Conservation (phyloP, 2,329 filamentous ascomycete species). For the Aspergillus brunneoviolaceus region DNA sequence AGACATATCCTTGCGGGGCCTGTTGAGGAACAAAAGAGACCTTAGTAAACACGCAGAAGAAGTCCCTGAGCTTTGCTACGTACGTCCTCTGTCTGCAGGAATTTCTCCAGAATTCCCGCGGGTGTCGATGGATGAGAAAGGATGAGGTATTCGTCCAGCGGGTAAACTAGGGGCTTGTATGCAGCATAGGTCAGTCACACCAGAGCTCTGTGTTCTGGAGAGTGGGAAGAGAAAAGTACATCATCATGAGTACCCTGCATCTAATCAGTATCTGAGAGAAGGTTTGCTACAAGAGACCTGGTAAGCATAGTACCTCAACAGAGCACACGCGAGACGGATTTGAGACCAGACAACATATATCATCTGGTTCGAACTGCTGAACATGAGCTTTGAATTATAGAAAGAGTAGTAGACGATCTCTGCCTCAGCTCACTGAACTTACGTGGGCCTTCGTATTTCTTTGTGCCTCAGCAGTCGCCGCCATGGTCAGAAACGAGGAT, state of each 20-base stretch:
- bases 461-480: not conserved
- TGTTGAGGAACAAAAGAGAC: conserved; percentile 9
- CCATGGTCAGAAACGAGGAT: not conserved
- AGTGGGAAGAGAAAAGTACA: conserved; percentile 8
- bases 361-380: not conserved
- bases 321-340: not conserved
- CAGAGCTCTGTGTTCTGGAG: not conserved
- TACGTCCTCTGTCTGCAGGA: conserved; percentile 24
- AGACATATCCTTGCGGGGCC: conserved; percentile 53
- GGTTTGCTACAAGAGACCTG: not conserved
- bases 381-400: not conserved
- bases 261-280: not conserved
- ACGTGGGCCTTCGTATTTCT: not conserved
- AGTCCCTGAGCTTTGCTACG: not conserved
- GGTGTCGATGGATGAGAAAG: conserved; percentile 31
- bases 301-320: not conserved
- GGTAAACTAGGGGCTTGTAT: conserved; percentile 3
- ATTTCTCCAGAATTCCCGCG: conserved; percentile 27
- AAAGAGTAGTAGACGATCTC: too few species aligned
- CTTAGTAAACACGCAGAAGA: conserved; percentile 2
- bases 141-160: conserved; percentile 34
- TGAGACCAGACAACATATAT: not conserved
- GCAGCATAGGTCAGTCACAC: not conserved
- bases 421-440: not conserved
- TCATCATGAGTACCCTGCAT: conserved; percentile 17